phyloP scores from a whole-genome alignment of 1,284 basidiomycete species.

The Rhodotorula sp. region DNA sequence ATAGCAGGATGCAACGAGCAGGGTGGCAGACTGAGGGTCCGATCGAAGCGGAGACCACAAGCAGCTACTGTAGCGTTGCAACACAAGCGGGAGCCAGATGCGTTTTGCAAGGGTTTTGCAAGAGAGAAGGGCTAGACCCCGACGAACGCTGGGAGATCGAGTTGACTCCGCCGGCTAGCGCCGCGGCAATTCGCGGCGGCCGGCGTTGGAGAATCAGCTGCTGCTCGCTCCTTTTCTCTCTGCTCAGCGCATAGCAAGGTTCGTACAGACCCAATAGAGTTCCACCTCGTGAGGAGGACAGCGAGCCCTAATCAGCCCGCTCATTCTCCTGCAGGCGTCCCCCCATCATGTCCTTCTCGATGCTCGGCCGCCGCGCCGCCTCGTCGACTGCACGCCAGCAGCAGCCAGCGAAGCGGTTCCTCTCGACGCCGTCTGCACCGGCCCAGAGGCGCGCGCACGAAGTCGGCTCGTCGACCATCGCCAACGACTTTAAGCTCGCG shows the following conservation, averaged over 20 bases:
- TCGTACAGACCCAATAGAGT: neutral
- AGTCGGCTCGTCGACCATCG: conserved; percentile 63
- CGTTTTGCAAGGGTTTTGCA: neutral
- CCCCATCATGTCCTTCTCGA: conserved; percentile 6
- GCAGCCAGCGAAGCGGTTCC: neutral
- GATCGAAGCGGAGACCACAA: too few species aligned
- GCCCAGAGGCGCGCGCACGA: conserved; percentile 16
- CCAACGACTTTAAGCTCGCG: conserved; percentile 84
- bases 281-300: neutral
- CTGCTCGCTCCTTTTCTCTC: neutral
- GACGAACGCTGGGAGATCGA: neutral
- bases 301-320: too few species aligned
- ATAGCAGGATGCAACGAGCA: too few species aligned
- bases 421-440: conserved; percentile 1
- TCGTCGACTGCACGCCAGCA: neutral
- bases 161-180: conserved; percentile 1
- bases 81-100: neutral
- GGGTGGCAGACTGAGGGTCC: too few species aligned
- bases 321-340: neutral
- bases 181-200: neutral
- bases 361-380: conserved; percentile 4
- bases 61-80: too few species aligned
- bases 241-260: neutral
- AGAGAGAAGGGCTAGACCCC: neutral
- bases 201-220: neutral